phyloP scores from a whole-genome alignment of 2,329 filamentous ascomycete species.

The Nemania bipapillata region DNA sequence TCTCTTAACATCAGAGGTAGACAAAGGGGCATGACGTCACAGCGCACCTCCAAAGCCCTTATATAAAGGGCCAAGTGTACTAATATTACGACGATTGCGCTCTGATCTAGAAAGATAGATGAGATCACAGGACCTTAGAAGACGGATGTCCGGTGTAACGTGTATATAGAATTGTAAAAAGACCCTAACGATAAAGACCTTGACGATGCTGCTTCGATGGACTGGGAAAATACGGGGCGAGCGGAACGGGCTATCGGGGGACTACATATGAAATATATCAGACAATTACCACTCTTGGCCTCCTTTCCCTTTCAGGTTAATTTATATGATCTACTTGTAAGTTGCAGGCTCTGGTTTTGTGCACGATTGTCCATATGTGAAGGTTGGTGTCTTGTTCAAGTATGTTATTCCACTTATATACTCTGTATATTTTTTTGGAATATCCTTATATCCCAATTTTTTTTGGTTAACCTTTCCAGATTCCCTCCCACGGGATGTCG shows the following conservation, averaged over 20 bases:
- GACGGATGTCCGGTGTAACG: constrained; percentile 9
- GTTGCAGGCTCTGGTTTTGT: not conserved
- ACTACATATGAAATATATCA: constrained; percentile 25
- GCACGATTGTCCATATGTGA: not conserved
- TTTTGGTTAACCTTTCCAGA: not conserved
- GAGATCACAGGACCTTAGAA: constrained; percentile 1
- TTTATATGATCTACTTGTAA: not conserved
- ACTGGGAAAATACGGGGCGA: not conserved
- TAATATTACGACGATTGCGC: constrained; percentile 16
- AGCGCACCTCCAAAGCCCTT: not conserved
- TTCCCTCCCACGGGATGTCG: not conserved
- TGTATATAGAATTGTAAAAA: constrained; percentile 34
- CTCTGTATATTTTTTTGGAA: not conserved
- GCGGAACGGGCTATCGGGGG: not conserved
- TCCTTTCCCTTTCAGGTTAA: not conserved
- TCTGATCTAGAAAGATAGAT: constrained; percentile 13
- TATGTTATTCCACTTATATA: not conserved
- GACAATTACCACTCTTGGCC: constrained; percentile 37
- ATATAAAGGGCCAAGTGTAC: constrained; percentile 17
- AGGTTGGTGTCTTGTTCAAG: not conserved
- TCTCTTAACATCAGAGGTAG: not conserved
- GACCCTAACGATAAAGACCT: not conserved
- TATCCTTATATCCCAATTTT: not conserved
- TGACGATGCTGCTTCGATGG: constrained; percentile 4
- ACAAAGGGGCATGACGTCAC: not conserved